A percentile compares a stretch with the other conserved stretches of the same genome.
Evolutionary conservation across 2,329 filamentous ascomycete genomes (phyloP).

Genomic region (Colletotrichum kahawae): DNA sequence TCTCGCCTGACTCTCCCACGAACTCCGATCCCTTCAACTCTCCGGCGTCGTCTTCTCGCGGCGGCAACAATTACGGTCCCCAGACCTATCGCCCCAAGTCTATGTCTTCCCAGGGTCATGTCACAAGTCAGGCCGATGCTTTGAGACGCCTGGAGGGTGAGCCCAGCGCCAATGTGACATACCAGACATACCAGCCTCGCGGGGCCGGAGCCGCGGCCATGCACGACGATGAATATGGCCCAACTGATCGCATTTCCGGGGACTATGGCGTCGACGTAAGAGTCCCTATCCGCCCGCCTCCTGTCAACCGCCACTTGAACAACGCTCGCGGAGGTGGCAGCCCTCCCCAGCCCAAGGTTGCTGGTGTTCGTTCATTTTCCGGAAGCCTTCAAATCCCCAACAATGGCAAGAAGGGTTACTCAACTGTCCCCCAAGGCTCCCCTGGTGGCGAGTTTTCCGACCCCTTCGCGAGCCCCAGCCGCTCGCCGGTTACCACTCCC

Average conservation of each 20-base stretch:
- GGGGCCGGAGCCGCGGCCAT: neutral
- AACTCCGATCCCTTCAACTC: constrained; percentile 5
- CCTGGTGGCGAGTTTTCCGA: neutral
- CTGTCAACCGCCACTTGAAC: constrained; percentile 12
- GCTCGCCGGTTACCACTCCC: neutral
- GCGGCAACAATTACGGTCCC: neutral
- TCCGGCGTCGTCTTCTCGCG: constrained; percentile 9
- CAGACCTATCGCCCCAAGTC: constrained; percentile 20
- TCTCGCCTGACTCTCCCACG: constrained; percentile 7
- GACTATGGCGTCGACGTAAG: constrained; percentile 5
- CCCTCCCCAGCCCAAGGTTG: neutral
- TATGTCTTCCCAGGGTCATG: neutral
- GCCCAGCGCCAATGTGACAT: neutral
- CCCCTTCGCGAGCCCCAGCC: constrained; percentile 9
- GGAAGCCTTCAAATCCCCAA: neutral
- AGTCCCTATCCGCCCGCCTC: neutral
- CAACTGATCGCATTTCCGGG: neutral
- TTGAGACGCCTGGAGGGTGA: constrained; percentile 16
- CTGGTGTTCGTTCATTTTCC: neutral
- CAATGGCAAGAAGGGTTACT: neutral
- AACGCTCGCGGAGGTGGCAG: constrained; percentile 4
- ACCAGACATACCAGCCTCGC: constrained; percentile 8
- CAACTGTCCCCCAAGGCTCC: neutral
- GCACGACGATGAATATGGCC: neutral
- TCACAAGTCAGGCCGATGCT: constrained; percentile 6